phyloP scores from a whole-genome alignment of 2,329 filamentous ascomycete species.

The Claviceps citrina region DNA sequence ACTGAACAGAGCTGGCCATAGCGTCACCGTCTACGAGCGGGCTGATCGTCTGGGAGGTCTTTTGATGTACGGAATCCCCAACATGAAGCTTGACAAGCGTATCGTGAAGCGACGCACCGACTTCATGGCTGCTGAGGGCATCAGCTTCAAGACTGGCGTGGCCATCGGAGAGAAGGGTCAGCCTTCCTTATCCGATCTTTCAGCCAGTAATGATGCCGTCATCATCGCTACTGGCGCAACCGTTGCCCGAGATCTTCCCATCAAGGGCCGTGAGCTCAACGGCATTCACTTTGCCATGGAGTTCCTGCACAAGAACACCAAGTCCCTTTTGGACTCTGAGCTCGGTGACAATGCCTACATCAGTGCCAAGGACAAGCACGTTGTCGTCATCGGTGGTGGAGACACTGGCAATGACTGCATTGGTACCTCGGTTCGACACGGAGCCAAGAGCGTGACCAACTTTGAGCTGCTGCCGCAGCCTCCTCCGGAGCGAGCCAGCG shows the following conservation, averaged over 20 bases:
- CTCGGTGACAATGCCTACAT: slow-evolving; percentile 75
- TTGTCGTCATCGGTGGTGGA: slow-evolving; percentile 92
- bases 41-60: slow-evolving; percentile 80
- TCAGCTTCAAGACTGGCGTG: slow-evolving; percentile 66
- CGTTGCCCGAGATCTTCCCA: slow-evolving; percentile 81
- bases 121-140: slow-evolving; percentile 81
- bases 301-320: slow-evolving; percentile 94
- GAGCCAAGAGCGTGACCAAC: slow-evolving; percentile 90
- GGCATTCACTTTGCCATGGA: slow-evolving; percentile 96
- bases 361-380: slow-evolving; percentile 87
- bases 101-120: slow-evolving; percentile 90
- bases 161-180: slow-evolving; percentile 59
- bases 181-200: slow-evolving; percentile 52
- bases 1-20: slow-evolving; percentile 82
- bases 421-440: slow-evolving; percentile 87
- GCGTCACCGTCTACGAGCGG: slow-evolving; percentile 82
- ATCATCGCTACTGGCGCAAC: slow-evolving; percentile 87
- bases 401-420: slow-evolving; percentile 98
- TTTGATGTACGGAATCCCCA: slow-evolving; percentile 96
- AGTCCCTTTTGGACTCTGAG: slow-evolving; percentile 86
- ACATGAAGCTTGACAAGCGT: slow-evolving; percentile 99
- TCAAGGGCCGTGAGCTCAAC: slow-evolving; percentile 72
- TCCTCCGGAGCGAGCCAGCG: slow-evolving; percentile 71
- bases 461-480: slow-evolving; percentile 92
- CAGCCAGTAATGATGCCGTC: slow-evolving; percentile 63